These are phyloP conservation scores for Botrytis sinoallii DNA, from an alignment of 2,329 filamentous ascomycete species.

Conservation along the genomic window DNA sequence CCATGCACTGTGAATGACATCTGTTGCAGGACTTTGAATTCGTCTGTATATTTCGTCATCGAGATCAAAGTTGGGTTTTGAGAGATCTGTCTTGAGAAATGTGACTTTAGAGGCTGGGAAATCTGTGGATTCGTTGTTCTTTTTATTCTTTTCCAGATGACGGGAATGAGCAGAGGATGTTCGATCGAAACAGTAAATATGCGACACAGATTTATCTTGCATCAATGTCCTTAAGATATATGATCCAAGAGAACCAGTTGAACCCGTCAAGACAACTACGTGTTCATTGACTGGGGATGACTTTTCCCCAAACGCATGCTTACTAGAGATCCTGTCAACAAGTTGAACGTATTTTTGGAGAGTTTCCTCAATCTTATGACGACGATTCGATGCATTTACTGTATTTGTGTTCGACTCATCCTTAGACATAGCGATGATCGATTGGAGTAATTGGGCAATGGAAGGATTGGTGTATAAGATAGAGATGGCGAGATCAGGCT, in stretches of 20 bases:
- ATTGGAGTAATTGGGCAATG: background rate
- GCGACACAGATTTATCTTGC: slow-evolving; percentile 37
- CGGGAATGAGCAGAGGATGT: slow-evolving; percentile 13
- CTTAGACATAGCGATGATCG: background rate
- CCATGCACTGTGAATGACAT: slow-evolving; percentile 37
- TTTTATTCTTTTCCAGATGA: slow-evolving; percentile 23
- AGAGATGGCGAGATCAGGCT: background rate
- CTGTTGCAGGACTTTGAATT: slow-evolving; percentile 23
- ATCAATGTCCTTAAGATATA: slow-evolving; percentile 45
- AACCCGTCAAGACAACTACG: slow-evolving; percentile 45
- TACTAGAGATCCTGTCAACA: background rate
- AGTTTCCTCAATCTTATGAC: background rate
- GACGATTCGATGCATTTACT: background rate
- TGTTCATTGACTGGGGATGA: background rate
- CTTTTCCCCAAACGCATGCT: background rate
- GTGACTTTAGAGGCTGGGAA: slow-evolving; percentile 39
- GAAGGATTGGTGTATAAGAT: slow-evolving; percentile 13
- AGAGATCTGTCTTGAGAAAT: slow-evolving; percentile 49
- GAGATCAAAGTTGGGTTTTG: slow-evolving; percentile 48
- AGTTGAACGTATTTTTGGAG: slow-evolving; percentile 1
- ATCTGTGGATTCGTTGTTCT: background rate
- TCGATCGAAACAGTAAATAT: slow-evolving; percentile 49
- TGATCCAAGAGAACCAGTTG: slow-evolving; percentile 48
- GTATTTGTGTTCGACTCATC: background rate
- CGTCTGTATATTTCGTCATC: slow-evolving; percentile 11